These are phyloP conservation scores for Populus davidiana DNA, from an alignment of 345 rosid genomes.

Conservation along the genomic window DNA sequence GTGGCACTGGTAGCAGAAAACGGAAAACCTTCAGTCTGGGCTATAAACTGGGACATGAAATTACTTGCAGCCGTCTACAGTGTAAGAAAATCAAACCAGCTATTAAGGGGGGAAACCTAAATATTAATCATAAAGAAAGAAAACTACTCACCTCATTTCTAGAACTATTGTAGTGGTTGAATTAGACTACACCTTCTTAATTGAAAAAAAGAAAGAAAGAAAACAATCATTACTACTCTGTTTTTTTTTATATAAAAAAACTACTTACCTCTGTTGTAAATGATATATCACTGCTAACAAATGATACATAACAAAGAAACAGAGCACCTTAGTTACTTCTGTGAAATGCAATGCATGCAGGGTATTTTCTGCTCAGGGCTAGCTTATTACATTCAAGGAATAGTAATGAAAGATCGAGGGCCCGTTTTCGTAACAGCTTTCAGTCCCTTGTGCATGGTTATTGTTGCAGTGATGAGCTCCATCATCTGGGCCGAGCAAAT, in stretches of 20 bases:
- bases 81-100: slow-evolving; percentile 42
- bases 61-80: slow-evolving; percentile 60
- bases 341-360: slow-evolving; percentile 37
- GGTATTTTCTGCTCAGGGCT: slow-evolving; percentile 77
- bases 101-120: too few relatives aligned
- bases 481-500: slow-evolving; percentile 73
- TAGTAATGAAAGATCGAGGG: slow-evolving; percentile 74
- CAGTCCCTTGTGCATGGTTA: slow-evolving; percentile 70
- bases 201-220: not conserved
- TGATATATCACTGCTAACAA: not conserved
- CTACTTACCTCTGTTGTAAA: too few relatives aligned
- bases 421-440: slow-evolving; percentile 93
- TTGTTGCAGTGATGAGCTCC: slow-evolving; percentile 72
- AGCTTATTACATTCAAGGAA: slow-evolving; percentile 71
- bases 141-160: too few relatives aligned
- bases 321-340: not conserved
- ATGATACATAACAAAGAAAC: not conserved
- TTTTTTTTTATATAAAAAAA: too few relatives aligned
- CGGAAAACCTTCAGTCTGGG: slow-evolving; percentile 56
- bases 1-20: slow-evolving; percentile 70
- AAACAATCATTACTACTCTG: not conserved
- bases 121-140: too few relatives aligned
- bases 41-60: slow-evolving; percentile 67
- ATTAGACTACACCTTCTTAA: too few relatives aligned
- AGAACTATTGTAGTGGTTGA: too few relatives aligned